Evolutionary conservation across 768 basidiomycete species (phyloP).

Genomic region (Russula compacta): DNA sequence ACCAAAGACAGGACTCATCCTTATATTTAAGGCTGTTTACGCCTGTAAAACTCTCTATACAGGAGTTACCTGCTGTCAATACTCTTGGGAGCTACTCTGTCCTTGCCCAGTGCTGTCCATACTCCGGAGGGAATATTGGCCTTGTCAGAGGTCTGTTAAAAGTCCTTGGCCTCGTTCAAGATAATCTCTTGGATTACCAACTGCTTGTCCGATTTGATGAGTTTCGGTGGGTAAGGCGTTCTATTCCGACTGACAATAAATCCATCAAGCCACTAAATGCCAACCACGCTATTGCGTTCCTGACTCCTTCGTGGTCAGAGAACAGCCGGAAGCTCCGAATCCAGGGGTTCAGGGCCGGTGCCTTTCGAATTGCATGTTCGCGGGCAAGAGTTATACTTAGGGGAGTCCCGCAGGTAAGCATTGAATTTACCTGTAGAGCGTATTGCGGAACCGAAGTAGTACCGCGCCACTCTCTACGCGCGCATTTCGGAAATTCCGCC

Average conservation of each 20-base stretch:
- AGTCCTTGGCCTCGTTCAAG: too few species aligned
- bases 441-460: neutral
- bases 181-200: too few species aligned
- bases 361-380: neutral
- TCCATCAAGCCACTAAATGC: neutral
- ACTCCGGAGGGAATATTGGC: neutral
- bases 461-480: neutral
- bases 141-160: neutral
- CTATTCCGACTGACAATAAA: neutral
- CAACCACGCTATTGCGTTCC: neutral
- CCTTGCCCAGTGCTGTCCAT: neutral
- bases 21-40: too few species aligned
- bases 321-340: neutral
- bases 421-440: conserved; percentile 29
- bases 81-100: too few species aligned
- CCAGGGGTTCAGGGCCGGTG: neutral
- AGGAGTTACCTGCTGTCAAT: too few species aligned
- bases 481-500: neutral
- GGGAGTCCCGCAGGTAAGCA: conserved; percentile 38
- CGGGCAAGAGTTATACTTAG: neutral
- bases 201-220: neutral
- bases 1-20: too few species aligned
- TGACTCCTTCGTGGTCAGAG: neutral
- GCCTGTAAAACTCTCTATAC: too few species aligned
- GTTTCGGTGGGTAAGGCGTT: conserved; percentile 1